Percentiles rank a stretch among this genome's conserved stretches.
These are phyloP conservation scores for Sporothrix dimorphospora DNA, from an alignment of 2,329 filamentous ascomycete genomes.

Conservation along the genomic window DNA sequence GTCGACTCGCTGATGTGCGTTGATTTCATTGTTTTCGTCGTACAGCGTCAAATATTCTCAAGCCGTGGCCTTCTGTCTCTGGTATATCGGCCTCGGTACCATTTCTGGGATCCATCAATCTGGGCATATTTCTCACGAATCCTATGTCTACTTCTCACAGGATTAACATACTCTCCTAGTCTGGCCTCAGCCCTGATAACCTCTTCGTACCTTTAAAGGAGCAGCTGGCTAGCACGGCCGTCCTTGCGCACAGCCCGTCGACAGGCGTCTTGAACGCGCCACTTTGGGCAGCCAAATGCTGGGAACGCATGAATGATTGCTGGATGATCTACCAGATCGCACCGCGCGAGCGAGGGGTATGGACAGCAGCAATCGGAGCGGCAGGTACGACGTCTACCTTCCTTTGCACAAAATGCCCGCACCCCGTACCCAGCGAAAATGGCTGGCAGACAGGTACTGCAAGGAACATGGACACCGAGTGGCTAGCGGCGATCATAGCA, in stretches of 20 bases:
- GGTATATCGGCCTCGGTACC: background rate
- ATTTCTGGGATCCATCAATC: too few relatives aligned
- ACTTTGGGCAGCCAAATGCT: background rate
- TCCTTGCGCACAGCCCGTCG: background rate
- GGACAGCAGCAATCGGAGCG: background rate
- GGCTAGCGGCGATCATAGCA: background rate
- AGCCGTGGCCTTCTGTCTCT: background rate
- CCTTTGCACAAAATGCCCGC: background rate
- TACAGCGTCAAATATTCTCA: background rate
- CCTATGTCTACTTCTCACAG: background rate
- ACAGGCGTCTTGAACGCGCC: background rate
- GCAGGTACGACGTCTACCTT: background rate
- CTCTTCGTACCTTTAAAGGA: background rate
- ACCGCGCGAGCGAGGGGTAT: background rate
- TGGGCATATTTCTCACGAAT: background rate
- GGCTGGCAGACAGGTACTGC: background rate
- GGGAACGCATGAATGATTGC: conserved; percentile 24
- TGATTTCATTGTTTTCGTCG: background rate
- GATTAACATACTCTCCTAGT: background rate
- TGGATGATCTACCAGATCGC: conserved; percentile 17
- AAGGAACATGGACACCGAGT: background rate
- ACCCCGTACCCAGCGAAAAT: background rate
- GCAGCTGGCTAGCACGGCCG: background rate
- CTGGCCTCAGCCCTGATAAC: background rate
- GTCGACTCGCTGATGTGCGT: background rate